Evolutionary conservation across 495 filamentous ascomycete species (phyloP).

Genomic region (Neurospora hispaniola): DNA sequence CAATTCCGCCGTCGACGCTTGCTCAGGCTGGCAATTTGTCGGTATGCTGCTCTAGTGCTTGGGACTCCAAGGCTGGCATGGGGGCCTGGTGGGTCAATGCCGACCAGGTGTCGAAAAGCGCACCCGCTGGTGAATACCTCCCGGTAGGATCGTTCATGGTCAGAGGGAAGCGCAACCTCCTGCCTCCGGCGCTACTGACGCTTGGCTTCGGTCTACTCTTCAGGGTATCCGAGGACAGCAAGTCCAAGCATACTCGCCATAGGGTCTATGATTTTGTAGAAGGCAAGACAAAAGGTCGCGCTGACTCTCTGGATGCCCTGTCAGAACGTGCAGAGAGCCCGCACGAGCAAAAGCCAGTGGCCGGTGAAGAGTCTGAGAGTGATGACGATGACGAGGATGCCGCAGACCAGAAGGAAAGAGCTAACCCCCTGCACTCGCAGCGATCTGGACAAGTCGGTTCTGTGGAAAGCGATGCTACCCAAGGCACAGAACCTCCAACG

Average conservation of each 20-base stretch:
- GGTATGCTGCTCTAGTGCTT: slow-evolving; percentile 75
- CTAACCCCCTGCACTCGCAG: slow-evolving; percentile 37
- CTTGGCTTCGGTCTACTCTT: slow-evolving; percentile 84
- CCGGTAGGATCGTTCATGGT: slow-evolving; percentile 63
- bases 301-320: not conserved
- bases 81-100: slow-evolving; percentile 87
- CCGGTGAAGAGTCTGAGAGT: slow-evolving; percentile 23
- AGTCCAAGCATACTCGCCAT: slow-evolving; percentile 66
- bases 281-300: not conserved
- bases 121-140: slow-evolving; percentile 67
- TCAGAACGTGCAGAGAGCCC: not conserved
- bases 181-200: slow-evolving; percentile 79
- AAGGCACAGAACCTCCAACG: slow-evolving; percentile 6
- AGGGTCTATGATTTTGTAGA: slow-evolving; percentile 41
- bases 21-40: slow-evolving; percentile 79
- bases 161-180: slow-evolving; percentile 75
- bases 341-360: slow-evolving; percentile 7
- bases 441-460: slow-evolving; percentile 15
- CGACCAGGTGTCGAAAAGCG: slow-evolving; percentile 78
- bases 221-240: slow-evolving; percentile 80
- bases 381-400: slow-evolving; percentile 25
- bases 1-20: slow-evolving; percentile 83
- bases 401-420: slow-evolving; percentile 21
- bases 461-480: slow-evolving; percentile 10
- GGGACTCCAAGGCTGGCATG: slow-evolving; percentile 95